Evolutionary conservation across 805 yeast species (phyloP), one percentile per base, ranked within the genome.

Genomic region (Nakazawaea peltata): DNA sequence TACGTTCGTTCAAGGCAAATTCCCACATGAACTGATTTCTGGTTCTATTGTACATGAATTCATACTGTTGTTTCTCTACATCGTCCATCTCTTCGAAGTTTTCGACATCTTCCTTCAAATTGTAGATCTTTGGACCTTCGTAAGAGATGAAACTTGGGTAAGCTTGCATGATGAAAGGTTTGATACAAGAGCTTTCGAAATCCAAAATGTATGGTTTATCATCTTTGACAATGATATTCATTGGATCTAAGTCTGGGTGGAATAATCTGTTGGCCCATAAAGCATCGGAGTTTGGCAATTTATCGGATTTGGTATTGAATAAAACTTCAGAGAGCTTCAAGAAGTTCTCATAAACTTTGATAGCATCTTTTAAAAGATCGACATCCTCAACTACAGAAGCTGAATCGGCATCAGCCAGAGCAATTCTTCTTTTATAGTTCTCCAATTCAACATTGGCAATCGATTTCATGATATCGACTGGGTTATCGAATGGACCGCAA

Each of bases 1-100:
- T 65, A 30, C 68, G 67, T 31, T 73, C 71, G 49, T 81, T 84
- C 46, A 88, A 65, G 18, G 78, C 72, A 41, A 72, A 59, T 59
- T 90, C 97, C 88, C 94, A 90, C 39, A 82, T 59, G 47, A 81
- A 78, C 59, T 90, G 95, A 54, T 88, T 86, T 67, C 96, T 78
- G 4, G 97, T 88, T 58, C 90, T 77, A 48, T 77, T 77, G 57
- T 79, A 79, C 78, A 90, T 84, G 60, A 82, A 88, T 49, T 80
- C 79, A 48, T 82, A 83, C 54, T 88, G 88, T 43, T 75, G 78
- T 59, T 81, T 73, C 44, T 85, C 92, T 29, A 71, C 60, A 28
- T 81, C 94, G 33, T 73, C 73, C 59, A 88, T 61, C 37, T 69
- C 61, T 3, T 73, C 74, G 56, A 65, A 88, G 33, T 74, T 77